phyloP scores from a whole-genome alignment of 2,329 filamentous ascomycete species.

The Fusarium sp. region DNA sequence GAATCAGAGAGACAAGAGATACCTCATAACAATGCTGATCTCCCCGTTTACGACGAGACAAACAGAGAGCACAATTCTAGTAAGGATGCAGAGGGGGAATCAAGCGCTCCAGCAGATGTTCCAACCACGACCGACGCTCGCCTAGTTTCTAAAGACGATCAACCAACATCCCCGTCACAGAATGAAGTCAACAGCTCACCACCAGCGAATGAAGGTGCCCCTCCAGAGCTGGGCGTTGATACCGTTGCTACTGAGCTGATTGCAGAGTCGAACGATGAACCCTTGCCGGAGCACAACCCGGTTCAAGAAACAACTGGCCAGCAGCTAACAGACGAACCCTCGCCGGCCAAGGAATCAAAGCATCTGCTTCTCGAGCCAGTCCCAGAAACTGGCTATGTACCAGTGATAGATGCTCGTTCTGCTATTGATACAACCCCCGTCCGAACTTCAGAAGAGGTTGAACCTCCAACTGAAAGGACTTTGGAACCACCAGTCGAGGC shows the following conservation, averaged over 20 bases:
- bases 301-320: too few species aligned
- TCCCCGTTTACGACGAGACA: conserved; percentile 14
- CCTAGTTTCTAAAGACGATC: not conserved
- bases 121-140: conserved; percentile 1
- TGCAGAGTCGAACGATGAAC: not conserved
- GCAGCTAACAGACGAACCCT: too few species aligned
- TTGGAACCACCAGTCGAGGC: conserved; percentile 1
- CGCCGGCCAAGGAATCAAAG: too few species aligned
- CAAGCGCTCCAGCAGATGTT: not conserved
- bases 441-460: not conserved
- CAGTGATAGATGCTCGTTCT: not conserved
- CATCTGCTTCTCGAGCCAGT: not conserved
- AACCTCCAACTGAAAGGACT: not conserved
- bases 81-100: not conserved
- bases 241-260: not conserved
- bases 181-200: not conserved
- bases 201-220: not conserved
- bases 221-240: not conserved
- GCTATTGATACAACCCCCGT: not conserved
- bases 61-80: not conserved
- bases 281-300: too few species aligned
- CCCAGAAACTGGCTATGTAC: not conserved
- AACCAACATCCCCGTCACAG: not conserved
- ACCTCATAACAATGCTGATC: not conserved
- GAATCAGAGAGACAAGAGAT: conserved; percentile 23